phyloP scores from a whole-genome alignment of 345 rosid genomes.

The Limnanthes douglasii region DNA sequence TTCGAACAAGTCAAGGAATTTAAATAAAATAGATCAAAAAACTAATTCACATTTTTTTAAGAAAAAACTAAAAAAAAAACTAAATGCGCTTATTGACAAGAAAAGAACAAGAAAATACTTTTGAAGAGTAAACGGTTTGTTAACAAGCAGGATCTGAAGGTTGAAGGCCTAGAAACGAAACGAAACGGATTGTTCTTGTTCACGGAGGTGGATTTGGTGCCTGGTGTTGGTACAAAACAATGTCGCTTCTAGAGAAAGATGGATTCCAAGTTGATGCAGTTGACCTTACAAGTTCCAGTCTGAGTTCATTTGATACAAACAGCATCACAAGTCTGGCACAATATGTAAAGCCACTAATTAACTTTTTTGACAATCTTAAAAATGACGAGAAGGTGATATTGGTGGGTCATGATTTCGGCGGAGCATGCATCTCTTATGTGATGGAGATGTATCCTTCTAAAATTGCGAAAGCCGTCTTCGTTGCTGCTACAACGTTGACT shows the following conservation, averaged over 20 bases:
- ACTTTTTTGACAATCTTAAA: conserved; percentile 54
- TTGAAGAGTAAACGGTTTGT: too few species aligned
- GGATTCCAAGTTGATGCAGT: conserved; percentile 49
- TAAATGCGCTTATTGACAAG: too few species aligned
- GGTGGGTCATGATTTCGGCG: conserved; percentile 98
- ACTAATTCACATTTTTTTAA: too few species aligned
- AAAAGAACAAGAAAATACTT: too few species aligned
- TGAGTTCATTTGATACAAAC: conserved; percentile 31
- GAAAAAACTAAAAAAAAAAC: too few species aligned
- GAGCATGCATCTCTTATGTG: conserved; percentile 70
- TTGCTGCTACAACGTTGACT: conserved; percentile 81
- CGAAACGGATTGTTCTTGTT: conserved; percentile 45
- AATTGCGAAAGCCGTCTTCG: conserved; percentile 64
- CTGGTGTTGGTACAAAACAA: conserved; percentile 82
- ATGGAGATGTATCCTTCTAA: conserved; percentile 78
- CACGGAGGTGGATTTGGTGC: conserved; percentile 93
- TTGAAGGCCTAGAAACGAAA: conserved; percentile 43
- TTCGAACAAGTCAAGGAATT: too few species aligned
- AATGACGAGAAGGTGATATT: conserved; percentile 81
- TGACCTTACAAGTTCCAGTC: conserved; percentile 52
- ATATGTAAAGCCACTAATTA: conserved; percentile 69
- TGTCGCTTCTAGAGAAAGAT: conserved; percentile 37
- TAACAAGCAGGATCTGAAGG: conserved; percentile 21
- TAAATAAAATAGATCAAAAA: too few species aligned
- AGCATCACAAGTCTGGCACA: conserved; percentile 66